Conservation (phyloP, 495 filamentous ascomycete species). For the Neohortaea acidophila region DNA sequence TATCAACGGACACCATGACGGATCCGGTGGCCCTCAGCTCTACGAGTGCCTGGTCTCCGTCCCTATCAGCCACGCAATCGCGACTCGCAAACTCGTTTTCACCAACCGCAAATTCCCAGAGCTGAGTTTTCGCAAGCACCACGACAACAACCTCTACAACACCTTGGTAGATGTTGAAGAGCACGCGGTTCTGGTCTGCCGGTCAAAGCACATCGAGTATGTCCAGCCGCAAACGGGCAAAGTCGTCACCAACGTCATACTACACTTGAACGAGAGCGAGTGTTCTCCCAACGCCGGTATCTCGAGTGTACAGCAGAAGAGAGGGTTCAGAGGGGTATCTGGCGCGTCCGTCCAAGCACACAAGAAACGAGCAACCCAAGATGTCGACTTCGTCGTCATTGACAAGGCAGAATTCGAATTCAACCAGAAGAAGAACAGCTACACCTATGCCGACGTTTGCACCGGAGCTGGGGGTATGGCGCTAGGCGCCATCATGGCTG, state of each 20-base stretch:
- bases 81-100: slow-evolving; percentile 30
- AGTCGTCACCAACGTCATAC: background rate
- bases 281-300: background rate
- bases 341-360: background rate
- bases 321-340: background rate
- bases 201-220: background rate
- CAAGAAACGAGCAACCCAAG: background rate
- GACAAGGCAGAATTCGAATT: background rate
- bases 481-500: slow-evolving; percentile 48
- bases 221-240: background rate
- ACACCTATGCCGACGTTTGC: slow-evolving; percentile 41
- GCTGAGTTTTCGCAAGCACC: background rate
- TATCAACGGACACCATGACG: slow-evolving; percentile 29
- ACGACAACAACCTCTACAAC: background rate
- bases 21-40: slow-evolving; percentile 14
- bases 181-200: background rate
- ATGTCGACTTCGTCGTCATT: background rate
- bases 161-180: background rate
- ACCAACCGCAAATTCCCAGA: slow-evolving; percentile 31
- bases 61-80: slow-evolving; percentile 22
- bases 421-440: background rate
- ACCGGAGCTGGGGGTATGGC: slow-evolving; percentile 67
- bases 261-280: background rate
- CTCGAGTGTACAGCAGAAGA: background rate
- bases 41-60: slow-evolving; percentile 35